Percentiles rank a stretch among this genome's conserved stretches.
Conservation (phyloP, 2,329 filamentous ascomycete species). For the Chaetomium strumarium region DNA sequence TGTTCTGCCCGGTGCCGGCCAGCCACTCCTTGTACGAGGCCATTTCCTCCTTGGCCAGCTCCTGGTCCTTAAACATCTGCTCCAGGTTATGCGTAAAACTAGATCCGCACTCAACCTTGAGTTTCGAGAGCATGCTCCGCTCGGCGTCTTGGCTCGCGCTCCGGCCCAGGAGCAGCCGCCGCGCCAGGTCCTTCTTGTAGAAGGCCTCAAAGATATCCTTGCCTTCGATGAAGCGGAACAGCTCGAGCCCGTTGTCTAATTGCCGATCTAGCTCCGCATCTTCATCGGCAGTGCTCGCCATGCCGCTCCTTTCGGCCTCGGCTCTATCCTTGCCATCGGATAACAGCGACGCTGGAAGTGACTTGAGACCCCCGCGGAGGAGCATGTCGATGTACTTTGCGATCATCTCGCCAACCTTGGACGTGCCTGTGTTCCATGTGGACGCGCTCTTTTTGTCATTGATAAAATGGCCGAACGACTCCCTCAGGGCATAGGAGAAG, state of each 20-base stretch:
- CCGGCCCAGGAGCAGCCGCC: constrained; percentile 81
- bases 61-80: constrained; percentile 99
- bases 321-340: constrained; percentile 55
- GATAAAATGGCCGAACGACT: constrained; percentile 85
- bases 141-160: constrained; percentile 95
- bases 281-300: constrained; percentile 71
- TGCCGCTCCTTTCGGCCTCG: constrained; percentile 54
- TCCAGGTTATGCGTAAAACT: constrained; percentile 96
- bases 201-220: constrained; percentile 98
- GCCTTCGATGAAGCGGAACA: constrained; percentile 95
- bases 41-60: constrained; percentile 90
- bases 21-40: constrained; percentile 70
- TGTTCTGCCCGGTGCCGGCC: constrained; percentile 40
- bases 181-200: constrained; percentile 95
- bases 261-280: constrained; percentile 89
- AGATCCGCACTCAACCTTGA: constrained; percentile 89
- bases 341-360: constrained; percentile 63
- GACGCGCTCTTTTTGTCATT: constrained; percentile 74
- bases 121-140: constrained; percentile 84
- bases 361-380: constrained; percentile 80
- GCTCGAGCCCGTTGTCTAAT: constrained; percentile 83
- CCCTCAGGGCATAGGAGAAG: constrained; percentile 71
- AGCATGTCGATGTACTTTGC: constrained; percentile 93
- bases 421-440: constrained; percentile 74
- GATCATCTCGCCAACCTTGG: constrained; percentile 97